Evolutionary conservation across 2,329 filamentous ascomycete species (phyloP), one percentile per base, ranked within the genome.

Genomic region (Fusarium devonianum): DNA sequence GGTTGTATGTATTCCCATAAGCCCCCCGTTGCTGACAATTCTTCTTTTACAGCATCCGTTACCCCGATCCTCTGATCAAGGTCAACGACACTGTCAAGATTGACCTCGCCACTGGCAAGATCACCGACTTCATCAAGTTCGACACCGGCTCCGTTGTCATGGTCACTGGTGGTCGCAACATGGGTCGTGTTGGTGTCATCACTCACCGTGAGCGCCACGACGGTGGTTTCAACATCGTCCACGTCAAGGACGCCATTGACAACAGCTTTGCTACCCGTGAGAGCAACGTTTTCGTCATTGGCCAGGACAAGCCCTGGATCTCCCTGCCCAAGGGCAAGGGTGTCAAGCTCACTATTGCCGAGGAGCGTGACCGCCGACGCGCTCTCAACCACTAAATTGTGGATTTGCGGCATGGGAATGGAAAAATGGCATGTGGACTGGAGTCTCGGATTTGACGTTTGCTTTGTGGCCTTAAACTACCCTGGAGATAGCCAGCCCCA

Each of bases 11-110:
- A 65, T 57, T 58, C 61, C 60, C 42, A 35, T 55, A 58, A 60
- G 65, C 53, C 55, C n/a, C 44, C 60, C 21, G 45, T 58, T 71
- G 71, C 77, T 81, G 69, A 82, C 62, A 45, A 41, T 55, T 14
- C 51, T 40, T 53, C 22, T n/a, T n/a, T n/a, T 48, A 34, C 77
- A 99, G 94, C 78, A 97, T 99, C 84, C 94, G 94, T 75, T 99
- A 97, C 88, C 94, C 94, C 69, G 94, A 99, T 81, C 94, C 94
- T 63, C 75, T 86, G 68, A 96, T 99, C 87, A 96, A 95, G 87
- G 94, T 99, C 84, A 97, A 99, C 86, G 94, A 99, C 84, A 97
- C 94, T 56, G 92, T 99, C 81, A 99, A 99, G 91, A 93, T 99
- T 71, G 90, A 99, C 74, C 84, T 99, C 53, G 80, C 89, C 72